Evolutionary conservation across 345 rosid genomes (phyloP), one percentile per base, ranked within the genome.

Genomic region (Pistacia vera): DNA sequence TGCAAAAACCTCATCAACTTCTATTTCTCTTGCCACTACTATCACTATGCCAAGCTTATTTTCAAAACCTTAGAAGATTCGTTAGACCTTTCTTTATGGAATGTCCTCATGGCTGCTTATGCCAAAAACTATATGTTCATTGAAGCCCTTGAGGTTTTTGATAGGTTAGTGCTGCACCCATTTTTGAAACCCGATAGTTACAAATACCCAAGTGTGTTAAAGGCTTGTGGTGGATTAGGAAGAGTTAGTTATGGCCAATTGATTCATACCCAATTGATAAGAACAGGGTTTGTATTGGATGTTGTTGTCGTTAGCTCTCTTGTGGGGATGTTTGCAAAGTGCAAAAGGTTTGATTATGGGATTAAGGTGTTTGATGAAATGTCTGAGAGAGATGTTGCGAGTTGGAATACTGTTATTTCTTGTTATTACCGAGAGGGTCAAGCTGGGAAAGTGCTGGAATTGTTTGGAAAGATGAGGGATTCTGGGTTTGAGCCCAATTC

Each of bases 341-440:
- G 92, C 74, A 48, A 74, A 11, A 73, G 72, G 76, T 86, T 85
- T 67, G 78, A 44, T 2, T 12, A 17, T 63, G 88, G 88, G 8
- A n/a, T 78, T 3, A 68, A 80, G 70, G 0, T 91, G 90, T 93
- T 93, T 75, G 90, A 86, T 67, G 94, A 93, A 85, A 93, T 93
- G 87, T 61, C 84, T 71, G 88, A 84, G 0, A 87, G 94, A 81
- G 96, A 90, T 49, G 88, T 90, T 63, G 91, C 84, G 2, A 75
- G 86, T 80, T 91, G 98, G 96, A 91, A 91, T 75, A 66, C 89
- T 0, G 88, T 91, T 10, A 90, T 93, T 66, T 91, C 94, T 11
- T 86, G 93, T 79, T 88, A 78, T 77, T 85, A 88, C 83, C 97
- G 91, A 58, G 85, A 74, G 22, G 93, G 98, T 35, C 78, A 83